These are phyloP conservation scores for Lentinula sp. DNA, from an alignment of 768 basidiomycete genomes.

Conservation along the genomic window DNA sequence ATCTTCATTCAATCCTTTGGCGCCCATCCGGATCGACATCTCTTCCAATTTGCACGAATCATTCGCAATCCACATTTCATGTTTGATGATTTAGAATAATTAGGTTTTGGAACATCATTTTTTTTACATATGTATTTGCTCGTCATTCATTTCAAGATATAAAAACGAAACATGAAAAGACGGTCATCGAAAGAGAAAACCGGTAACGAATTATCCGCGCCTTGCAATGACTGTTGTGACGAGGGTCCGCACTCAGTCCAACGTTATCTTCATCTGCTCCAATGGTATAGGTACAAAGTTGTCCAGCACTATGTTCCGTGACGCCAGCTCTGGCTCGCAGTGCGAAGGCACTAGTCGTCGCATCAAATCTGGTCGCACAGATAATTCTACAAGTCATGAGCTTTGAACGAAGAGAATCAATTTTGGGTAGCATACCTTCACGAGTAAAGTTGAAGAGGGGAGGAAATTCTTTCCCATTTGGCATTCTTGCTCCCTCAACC, in stretches of 20 bases:
- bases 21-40: not conserved
- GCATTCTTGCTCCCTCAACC: constrained; percentile 87
- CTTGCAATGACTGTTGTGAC: not conserved
- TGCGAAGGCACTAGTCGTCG: constrained; percentile 86
- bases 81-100: not conserved
- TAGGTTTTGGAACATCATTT: not conserved
- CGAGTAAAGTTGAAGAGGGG: constrained; percentile 92
- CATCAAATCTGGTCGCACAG: constrained; percentile 92
- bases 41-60: not conserved
- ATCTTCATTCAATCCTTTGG: constrained; percentile 1
- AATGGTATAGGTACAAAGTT: constrained; percentile 96
- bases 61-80: constrained; percentile 1
- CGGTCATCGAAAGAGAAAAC: not conserved
- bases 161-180: constrained; percentile 6
- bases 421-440: constrained; percentile 53
- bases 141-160: constrained; percentile 29
- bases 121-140: constrained; percentile 18
- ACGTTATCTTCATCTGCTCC: constrained; percentile 89
- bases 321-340: constrained; percentile 84
- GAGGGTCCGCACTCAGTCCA: constrained; percentile 57
- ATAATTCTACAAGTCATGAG: constrained; percentile 62
- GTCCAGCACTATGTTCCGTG: constrained; percentile 80
- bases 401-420: not conserved
- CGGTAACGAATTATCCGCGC: not conserved
- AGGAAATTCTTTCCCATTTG: constrained; percentile 95